Evolutionary conservation across 1,139 yeast genomes (phyloP).

Genomic region (Taphrina populina): DNA sequence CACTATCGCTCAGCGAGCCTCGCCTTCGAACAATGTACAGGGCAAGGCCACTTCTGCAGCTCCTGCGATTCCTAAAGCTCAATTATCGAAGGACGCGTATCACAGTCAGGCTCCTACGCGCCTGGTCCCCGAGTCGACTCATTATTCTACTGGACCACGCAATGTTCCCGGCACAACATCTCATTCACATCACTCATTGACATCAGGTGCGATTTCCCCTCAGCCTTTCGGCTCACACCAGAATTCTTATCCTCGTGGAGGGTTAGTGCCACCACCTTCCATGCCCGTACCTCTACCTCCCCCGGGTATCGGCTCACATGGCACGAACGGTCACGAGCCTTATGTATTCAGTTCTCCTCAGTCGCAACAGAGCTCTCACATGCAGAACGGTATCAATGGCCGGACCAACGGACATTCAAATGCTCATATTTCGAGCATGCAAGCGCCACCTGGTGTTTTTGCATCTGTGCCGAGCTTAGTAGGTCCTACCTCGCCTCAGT

Average conservation of each 20-base stretch:
- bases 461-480: slow-evolving; percentile 12
- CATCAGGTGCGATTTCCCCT: slow-evolving; percentile 21
- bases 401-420: slow-evolving; percentile 10
- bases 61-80: slow-evolving; percentile 17
- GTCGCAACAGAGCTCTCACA: neutral
- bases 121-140: neutral
- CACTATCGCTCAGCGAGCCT: neutral
- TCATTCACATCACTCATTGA: slow-evolving; percentile 4
- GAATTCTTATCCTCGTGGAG: slow-evolving; percentile 20
- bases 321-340: slow-evolving; percentile 4
- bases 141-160: slow-evolving; percentile 6
- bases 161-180: slow-evolving; percentile 12
- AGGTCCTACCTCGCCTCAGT: slow-evolving; percentile 14
- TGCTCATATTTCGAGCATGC: slow-evolving; percentile 3
- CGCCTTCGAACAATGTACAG: neutral
- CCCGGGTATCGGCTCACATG: slow-evolving; percentile 21
- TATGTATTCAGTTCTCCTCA: slow-evolving; percentile 13
- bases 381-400: slow-evolving; percentile 1
- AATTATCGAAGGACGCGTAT: slow-evolving; percentile 1
- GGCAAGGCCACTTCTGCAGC: slow-evolving; percentile 5
- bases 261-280: slow-evolving; percentile 22
- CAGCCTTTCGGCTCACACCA: slow-evolving; percentile 22
- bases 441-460: slow-evolving; percentile 20
- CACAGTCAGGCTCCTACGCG: slow-evolving; percentile 4
- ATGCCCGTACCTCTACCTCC: slow-evolving; percentile 29